Base-by-base conservation (phyloP, 768 basidiomycete genomes). In the Dentipellis fragilis region DNA sequence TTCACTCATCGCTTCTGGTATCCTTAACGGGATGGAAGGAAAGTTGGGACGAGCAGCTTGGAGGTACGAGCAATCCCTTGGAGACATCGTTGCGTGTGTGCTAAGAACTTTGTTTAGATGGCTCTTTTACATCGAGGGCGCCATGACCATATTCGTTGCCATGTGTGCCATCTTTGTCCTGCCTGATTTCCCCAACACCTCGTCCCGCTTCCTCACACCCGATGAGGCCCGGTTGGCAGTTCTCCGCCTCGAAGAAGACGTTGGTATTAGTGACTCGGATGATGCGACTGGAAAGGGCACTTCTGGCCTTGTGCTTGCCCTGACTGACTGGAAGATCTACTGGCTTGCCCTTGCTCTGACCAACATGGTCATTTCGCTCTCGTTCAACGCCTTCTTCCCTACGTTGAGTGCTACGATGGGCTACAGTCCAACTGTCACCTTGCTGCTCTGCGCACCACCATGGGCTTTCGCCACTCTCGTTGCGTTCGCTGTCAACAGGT, bases 291-390 rank as follows among this genome's bases (percentile, higher is more conserved):
- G 19, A 7, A 22, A 67, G 49, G 69, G 70, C 14, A 61, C 66
- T 12, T 67, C 69, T 21, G 87, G 86, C 9, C 64, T 90, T 3
- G 59, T 68, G 9, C 64, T 84, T 59, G 86, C 89, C 10, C 42
- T 89, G 55, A 73, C 73, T 17, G 91, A 93, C 64, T 83, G 84
- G 85, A 87, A 84, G 67, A 87, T 93, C 39, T 93, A 89, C 85
- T 87, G 80, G 79, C 74, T 94, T 46, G 75, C 85, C 17, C 54
- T 89, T 29, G 75, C 83, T 2, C 66, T 88, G 55, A 79, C 80
- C 12, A 76, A 75, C 60, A 75, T 81, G 69, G 77, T 80, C 37
- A 68, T 85, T 38, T 80, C 85, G 9, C 63, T 89, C 23, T 83
- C 81, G 4, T 91, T 91, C 75, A 85, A 87, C 65, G 83, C 82